phyloP scores from a whole-genome alignment of 148 eudicot species.

The Cornus suecica region DNA sequence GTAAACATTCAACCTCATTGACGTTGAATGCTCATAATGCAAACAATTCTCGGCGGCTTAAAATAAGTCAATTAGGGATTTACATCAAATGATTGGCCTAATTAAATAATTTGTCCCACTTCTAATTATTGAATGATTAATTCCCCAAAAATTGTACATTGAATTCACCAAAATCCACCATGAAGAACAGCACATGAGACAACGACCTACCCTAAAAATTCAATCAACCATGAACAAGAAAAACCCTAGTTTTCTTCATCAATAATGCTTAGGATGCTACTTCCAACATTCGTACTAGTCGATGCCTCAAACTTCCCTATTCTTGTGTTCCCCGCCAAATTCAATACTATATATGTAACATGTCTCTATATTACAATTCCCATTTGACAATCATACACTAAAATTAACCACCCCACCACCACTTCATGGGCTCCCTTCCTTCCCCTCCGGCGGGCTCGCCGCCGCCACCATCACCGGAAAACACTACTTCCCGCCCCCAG shows the following conservation, averaged over 20 bases:
- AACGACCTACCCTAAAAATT: background rate
- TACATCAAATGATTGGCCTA: background rate
- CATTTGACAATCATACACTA: background rate
- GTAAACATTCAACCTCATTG: background rate
- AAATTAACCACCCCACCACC: background rate
- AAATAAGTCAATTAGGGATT: background rate
- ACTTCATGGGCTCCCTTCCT: slow-evolving; percentile 15
- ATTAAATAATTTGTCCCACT: background rate
- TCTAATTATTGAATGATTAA: background rate
- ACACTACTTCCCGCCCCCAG: background rate
- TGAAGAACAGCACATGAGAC: background rate
- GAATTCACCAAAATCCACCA: slow-evolving; percentile 1
- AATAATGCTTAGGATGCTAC: background rate
- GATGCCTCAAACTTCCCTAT: background rate
- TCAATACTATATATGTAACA: background rate
- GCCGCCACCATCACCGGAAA: slow-evolving; percentile 15
- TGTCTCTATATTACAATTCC: background rate
- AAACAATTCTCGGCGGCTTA: background rate
- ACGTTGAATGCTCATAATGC: background rate
- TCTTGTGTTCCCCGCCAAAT: background rate
- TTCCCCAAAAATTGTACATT: background rate
- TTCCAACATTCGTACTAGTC: background rate
- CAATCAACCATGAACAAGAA: background rate
- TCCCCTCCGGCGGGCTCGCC: slow-evolving; percentile 1
- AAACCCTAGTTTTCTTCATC: background rate